Evolutionary conservation across 202 grass and related monocot species (phyloP), one percentile per base, ranked within the genome.

Genomic region (Schoenoplectus triqueter): DNA sequence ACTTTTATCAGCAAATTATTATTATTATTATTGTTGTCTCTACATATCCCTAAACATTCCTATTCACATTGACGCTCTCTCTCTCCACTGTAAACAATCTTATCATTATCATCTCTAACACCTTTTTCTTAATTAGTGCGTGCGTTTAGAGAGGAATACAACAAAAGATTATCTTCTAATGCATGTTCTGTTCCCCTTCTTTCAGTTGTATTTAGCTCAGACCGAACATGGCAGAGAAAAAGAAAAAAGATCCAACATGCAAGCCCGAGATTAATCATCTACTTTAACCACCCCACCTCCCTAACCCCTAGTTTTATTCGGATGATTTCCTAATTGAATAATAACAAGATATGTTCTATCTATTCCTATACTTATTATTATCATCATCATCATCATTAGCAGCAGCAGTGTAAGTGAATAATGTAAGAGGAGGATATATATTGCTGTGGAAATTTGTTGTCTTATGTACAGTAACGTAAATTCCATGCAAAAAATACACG

Each of bases 181-280:
- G 18, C 71, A 18, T 75, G 18, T 54, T 54, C 71, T 75, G 46
- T 55, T 75, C 48, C 52, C 3, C 73, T 78, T 78, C 73, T 78
- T 78, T 78, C 73, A 78, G 10, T 78, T 78, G 73, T 78, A 42
- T 78, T 78, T 78, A 57, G 73, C 73, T 59, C 73, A 59, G 5
- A 78, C 52, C 5, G 73, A 78, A 57, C 73, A 78, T 78, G 73
- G n/a, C 10, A 78, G 50, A 8, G 7, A n/a, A 17, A 78, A 15
- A 15, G 0, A 40, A 40, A 10, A 10, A 3, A 1, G n/a, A 19
- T 9, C 0, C 18, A 57, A 42, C 49, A 22, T 22, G 20, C 71
- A 55, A 39, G 48, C 71, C 22, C 18, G 71, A 73, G 44, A 45
- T 18, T 73, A 50, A 18, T 73, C 7, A 50, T 73, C 7, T 73